Evolutionary conservation across 2,329 filamentous ascomycete species (phyloP).

Genomic region (Pseudogymnoascus sp.): DNA sequence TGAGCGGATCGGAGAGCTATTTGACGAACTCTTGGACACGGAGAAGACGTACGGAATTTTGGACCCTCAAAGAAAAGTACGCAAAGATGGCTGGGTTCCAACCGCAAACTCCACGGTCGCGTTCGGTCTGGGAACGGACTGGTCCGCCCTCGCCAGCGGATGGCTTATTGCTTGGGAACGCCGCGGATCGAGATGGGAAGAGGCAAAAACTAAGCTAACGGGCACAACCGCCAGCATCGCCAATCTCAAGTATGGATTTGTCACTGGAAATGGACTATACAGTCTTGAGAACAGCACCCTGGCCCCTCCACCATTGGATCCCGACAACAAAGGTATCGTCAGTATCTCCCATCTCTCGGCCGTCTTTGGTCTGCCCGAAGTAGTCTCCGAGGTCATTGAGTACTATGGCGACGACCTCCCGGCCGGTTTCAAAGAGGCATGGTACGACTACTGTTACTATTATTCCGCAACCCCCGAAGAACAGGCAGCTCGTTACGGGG

Average conservation of each 20-base stretch:
- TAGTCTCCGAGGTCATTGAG: constrained; percentile 46
- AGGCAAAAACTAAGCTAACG: constrained; percentile 42
- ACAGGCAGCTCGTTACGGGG: constrained; percentile 45
- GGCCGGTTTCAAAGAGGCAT: constrained; percentile 42
- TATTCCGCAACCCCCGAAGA: constrained; percentile 42
- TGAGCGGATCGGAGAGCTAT: constrained; percentile 19
- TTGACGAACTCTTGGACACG: constrained; percentile 36
- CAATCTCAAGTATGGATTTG: constrained; percentile 48
- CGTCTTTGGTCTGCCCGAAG: constrained; percentile 51
- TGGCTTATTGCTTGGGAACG: constrained; percentile 56
- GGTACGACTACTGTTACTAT: constrained; percentile 53
- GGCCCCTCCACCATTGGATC: constrained; percentile 43
- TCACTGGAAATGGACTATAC: constrained; percentile 47
- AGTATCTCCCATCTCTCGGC: constrained; percentile 47
- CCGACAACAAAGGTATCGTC: constrained; percentile 31
- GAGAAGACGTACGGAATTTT: constrained; percentile 45
- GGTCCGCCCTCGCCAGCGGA: constrained; percentile 45
- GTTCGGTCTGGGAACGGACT: constrained; percentile 50
- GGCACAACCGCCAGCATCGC: constrained; percentile 43
- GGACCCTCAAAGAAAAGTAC: constrained; percentile 51
- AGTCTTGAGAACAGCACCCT: constrained; percentile 41
- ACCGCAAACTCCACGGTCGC: constrained; percentile 34
- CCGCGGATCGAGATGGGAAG: constrained; percentile 43
- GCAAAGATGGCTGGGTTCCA: constrained; percentile 42
- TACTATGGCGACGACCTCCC: constrained; percentile 39